Conservation (phyloP, 805 yeast species). For the Dipodascopsis uninucleata region DNA sequence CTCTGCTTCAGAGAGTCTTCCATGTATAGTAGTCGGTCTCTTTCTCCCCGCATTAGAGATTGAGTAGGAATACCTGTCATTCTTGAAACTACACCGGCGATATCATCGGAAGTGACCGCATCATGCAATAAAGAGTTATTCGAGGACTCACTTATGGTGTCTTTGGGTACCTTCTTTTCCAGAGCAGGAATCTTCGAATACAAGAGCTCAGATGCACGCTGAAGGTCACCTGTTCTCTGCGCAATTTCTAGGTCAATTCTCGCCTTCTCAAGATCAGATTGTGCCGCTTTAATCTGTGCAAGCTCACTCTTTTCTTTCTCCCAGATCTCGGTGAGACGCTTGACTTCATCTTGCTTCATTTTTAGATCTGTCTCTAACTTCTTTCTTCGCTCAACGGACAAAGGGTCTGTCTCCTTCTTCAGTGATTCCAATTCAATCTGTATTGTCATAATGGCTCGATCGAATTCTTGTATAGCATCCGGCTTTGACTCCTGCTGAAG, state of each 20-base stretch:
- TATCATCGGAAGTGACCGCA: slow-evolving; percentile 89
- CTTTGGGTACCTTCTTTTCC: slow-evolving; percentile 55
- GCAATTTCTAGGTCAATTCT: slow-evolving; percentile 75
- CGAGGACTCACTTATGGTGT: slow-evolving; percentile 25
- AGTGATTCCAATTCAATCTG: slow-evolving; percentile 92
- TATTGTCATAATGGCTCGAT: slow-evolving; percentile 85
- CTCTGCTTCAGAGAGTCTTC: slow-evolving; percentile 69
- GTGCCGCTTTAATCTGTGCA: slow-evolving; percentile 72
- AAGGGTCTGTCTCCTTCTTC: slow-evolving; percentile 84
- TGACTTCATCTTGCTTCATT: slow-evolving; percentile 59
- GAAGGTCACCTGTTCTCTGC: slow-evolving; percentile 83
- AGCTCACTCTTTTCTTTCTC: slow-evolving; percentile 73
- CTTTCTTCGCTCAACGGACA: slow-evolving; percentile 74
- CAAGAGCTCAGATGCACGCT: slow-evolving; percentile 81
- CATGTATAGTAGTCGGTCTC: slow-evolving; percentile 85
- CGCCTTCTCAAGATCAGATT: slow-evolving; percentile 79
- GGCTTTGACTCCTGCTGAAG: slow-evolving; percentile 97
- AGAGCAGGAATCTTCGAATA: slow-evolving; percentile 82
- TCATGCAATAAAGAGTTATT: slow-evolving; percentile 63
- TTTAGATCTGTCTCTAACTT: slow-evolving; percentile 66
- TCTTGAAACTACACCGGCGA: slow-evolving; percentile 83
- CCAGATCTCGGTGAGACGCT: slow-evolving; percentile 79
- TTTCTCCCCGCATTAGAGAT: slow-evolving; percentile 88
- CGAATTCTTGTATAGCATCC: slow-evolving; percentile 84
- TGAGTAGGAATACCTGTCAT: slow-evolving; percentile 96